Evolutionary conservation across 306 rosid genomes (phyloP), one percentile per base, ranked within the genome.

Genomic region (Citrullus amarus): DNA sequence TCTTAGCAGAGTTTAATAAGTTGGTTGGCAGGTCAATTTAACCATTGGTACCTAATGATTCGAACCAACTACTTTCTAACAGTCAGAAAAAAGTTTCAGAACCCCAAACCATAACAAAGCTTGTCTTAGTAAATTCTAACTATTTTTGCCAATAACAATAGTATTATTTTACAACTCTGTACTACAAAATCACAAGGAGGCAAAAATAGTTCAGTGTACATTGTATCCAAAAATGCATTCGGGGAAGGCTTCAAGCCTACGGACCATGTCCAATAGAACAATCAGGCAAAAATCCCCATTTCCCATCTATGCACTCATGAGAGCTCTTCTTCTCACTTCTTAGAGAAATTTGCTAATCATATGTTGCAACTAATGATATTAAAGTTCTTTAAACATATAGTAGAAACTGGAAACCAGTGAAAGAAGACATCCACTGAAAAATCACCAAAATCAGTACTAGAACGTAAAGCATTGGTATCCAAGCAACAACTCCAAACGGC

Each of bases 401-500:
- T 8, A 6, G 8, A 39, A 73, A 25, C 6, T 41, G 44, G 9
- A 15, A 44, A 50, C 44, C 9, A 41, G 44, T 5, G 5, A 41
- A 73, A 66, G 56, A 22, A 17, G 4, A 81, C 91, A 78, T 91
- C 92, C 99, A 96, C 87, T 25, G 99, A 85, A 83, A 92, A 95
- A 85, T 95, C 99, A 30, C 98, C 99, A 16, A 98, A 96, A 71
- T 90, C 99, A 80, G 97, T 88, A 22, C 97, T 98, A 48, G 98
- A 98, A 41, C 93, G 96, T 55, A 96, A 87, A 20, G 99, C 98
- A 80, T 88, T 92, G 50, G 96, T 89, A 83, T 92, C 99, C 91
- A 96, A 81, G 83, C 97, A 90, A 88, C 99, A 92, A 80, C 99
- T 96, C 99, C 99, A 96, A 5, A 96, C 99, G 0, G 97, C 99